Evolutionary conservation across 495 filamentous ascomycete genomes (phyloP).

Genomic region (Pyronema omphalodes): DNA sequence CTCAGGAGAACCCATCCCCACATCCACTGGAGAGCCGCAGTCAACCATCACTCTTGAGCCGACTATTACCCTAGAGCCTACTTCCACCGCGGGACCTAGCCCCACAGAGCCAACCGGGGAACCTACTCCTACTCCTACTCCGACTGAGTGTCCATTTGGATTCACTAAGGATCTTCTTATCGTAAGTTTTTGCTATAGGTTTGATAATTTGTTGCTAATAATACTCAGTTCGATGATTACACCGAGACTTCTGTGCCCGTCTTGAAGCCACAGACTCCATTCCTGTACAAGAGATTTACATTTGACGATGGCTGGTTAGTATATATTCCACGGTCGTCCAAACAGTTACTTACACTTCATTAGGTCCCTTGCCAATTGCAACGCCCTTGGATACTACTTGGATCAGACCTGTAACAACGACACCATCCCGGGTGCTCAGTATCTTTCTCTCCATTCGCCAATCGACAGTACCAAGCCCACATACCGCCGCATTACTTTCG

Average conservation of each 20-base stretch:
- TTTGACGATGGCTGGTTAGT: constrained; percentile 2
- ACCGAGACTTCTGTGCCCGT: background rate
- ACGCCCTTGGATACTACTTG: background rate
- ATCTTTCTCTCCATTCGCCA: background rate
- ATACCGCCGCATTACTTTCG: constrained; percentile 1
- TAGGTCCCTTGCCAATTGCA: background rate
- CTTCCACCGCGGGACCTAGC: background rate
- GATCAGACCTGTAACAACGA: constrained; percentile 1
- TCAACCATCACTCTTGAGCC: background rate
- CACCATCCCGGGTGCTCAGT: constrained; percentile 2
- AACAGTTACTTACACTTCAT: background rate
- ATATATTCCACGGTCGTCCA: background rate
- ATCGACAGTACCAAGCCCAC: background rate
- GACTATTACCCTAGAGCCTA: background rate
- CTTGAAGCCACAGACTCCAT: background rate
- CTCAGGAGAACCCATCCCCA: background rate
- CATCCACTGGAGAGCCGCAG: background rate
- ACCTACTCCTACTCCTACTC: background rate
- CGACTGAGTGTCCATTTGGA: constrained; percentile 1
- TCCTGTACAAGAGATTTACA: constrained; percentile 1
- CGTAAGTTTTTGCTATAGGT: background rate
- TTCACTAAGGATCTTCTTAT: constrained; percentile 1
- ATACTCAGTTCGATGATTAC: constrained; percentile 2
- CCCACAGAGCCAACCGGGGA: background rate
- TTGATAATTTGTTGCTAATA: background rate